Conservation (phyloP, 495 filamentous ascomycete species). For the Hypoxylon fuscum region DNA sequence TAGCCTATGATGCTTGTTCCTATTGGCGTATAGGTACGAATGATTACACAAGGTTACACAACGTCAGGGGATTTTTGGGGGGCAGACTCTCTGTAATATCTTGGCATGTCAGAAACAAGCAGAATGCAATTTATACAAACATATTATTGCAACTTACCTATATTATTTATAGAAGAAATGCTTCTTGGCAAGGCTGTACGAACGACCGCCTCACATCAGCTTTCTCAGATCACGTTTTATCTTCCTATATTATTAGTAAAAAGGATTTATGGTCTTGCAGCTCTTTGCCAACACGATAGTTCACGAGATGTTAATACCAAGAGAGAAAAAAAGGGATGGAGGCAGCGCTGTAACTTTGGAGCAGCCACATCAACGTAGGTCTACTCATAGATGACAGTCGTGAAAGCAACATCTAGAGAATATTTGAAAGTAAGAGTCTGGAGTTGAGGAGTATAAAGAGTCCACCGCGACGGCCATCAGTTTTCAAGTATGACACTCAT, state of each 20-base stretch:
- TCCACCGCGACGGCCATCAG: not conserved
- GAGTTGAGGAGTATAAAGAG: slow-evolving; percentile 6
- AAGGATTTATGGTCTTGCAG: not conserved
- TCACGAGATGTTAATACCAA: not conserved
- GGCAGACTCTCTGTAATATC: not conserved
- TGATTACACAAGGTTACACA: too few relatives aligned
- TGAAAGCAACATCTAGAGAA: not conserved
- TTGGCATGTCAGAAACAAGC: not conserved
- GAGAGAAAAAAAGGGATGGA: not conserved
- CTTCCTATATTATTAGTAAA: not conserved
- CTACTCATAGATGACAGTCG: not conserved
- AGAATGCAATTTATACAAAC: not conserved
- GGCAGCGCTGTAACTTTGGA: not conserved
- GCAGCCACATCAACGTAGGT: not conserved
- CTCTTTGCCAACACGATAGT: not conserved
- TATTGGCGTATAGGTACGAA: too few relatives aligned
- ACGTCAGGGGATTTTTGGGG: too few relatives aligned
- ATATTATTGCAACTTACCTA: not conserved
- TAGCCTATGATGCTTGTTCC: too few relatives aligned
- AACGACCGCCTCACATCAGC: not conserved
- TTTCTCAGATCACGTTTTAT: not conserved
- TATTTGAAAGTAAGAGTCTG: slow-evolving; percentile 1
- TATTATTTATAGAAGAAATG: not conserved
- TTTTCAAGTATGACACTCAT: not conserved
- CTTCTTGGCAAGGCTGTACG: not conserved